Evolutionary conservation across 768 basidiomycete genomes (phyloP), one percentile per base, ranked within the genome.

Genomic region (Naganishia onofrii): DNA sequence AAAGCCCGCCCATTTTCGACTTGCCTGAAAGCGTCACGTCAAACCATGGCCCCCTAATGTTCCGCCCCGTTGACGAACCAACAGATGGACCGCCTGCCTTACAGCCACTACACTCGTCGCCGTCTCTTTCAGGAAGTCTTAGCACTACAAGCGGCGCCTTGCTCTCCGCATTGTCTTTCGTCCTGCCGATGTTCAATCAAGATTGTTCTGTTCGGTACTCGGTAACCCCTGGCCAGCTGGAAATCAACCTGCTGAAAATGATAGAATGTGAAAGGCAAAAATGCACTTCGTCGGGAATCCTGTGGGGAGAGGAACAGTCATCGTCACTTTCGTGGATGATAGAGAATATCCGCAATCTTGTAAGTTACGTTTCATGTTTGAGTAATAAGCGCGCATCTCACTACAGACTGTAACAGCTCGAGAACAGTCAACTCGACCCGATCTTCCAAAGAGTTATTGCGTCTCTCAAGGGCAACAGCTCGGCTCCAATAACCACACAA

Each of bases 221-320:
- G 17, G 34, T 58, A 12, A 58, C 57, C 21, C 32, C 34, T 15
- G 57, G 57, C 15, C 57, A 58, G 34, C 31, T 58, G 57, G 57
- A 58, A 38, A 58, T 58, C 57, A 58, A 58, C 23, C 42, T 58
- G 57, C n/a, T 58, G 34, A 31, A 31, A 17, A 58, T 58, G 57
- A 58, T 58, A 31, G 57, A 58, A 7, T 32, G 4, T 58, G 57
- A 58, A 23, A 38, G 57, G 34, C 57, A 58, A 36, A 58, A 58
- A 34, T 58, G 57, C 57, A n/a, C 23, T 7, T 17, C 23, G 31
- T 38, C 34, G 19, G 57, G 32, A 58, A 38, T 38, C 2, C 7
- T 34, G 12, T 58, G 57, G 57, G 57, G 34, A 28, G 31, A 58
- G 9, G 17, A 58, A 58, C 57, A 38, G 34, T 34, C 34, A 31